Conservation (phyloP, 2,329 filamentous ascomycete genomes). For the Fusarium coicis region DNA sequence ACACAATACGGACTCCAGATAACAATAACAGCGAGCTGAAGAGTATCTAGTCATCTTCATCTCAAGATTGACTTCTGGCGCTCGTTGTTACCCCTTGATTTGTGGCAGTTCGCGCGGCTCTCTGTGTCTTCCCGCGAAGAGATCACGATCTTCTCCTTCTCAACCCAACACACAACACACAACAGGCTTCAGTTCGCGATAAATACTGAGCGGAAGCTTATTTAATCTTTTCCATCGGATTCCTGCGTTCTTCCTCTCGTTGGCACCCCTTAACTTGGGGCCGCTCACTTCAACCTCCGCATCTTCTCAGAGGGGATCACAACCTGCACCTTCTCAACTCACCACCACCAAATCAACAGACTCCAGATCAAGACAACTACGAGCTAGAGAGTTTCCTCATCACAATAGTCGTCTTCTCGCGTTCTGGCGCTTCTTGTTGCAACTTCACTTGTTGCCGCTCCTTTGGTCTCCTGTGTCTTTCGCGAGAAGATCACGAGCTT, state of each 20-base stretch:
- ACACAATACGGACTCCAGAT: neutral
- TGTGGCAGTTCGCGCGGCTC: neutral
- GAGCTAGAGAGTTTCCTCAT: accelerated
- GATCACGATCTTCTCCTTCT: neutral
- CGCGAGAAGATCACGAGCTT: neutral
- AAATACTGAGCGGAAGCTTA: neutral
- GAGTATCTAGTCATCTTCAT: neutral
- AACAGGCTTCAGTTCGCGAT: neutral
- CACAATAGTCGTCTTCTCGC: neutral
- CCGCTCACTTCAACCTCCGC: neutral
- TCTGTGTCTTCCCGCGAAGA: neutral
- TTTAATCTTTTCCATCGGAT: neutral
- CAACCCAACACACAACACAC: neutral
- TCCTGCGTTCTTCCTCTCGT: neutral
- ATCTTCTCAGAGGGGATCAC: neutral
- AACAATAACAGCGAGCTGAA: neutral
- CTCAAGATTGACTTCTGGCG: neutral
- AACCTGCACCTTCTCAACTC: neutral
- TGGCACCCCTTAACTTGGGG: neutral
- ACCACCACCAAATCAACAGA: neutral
- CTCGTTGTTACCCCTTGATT: neutral
- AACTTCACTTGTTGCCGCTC: neutral
- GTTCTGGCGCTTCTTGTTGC: neutral
- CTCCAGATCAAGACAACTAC: neutral
- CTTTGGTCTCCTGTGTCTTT: neutral